These are phyloP conservation scores for Heracleum sosnowskyi DNA, from an alignment of 129 eudicot species.

Conservation along the genomic window DNA sequence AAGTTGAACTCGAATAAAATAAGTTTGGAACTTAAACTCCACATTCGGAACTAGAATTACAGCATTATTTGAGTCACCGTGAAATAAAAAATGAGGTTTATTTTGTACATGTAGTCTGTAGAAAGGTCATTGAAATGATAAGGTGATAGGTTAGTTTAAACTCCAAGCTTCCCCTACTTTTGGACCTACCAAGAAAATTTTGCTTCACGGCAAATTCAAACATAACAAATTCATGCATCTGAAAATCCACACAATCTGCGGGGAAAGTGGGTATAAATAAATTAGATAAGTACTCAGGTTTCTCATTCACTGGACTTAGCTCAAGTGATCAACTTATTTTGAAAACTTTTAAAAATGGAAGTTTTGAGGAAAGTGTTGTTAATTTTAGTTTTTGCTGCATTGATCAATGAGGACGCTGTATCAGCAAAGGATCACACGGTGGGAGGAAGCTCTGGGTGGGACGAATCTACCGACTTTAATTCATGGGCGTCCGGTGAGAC, in stretches of 20 bases:
- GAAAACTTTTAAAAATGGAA: slow-evolving; percentile 24
- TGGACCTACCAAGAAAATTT: slow-evolving; percentile 16
- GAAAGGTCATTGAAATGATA: neutral
- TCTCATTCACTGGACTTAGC: neutral
- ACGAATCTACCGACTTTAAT: slow-evolving; percentile 53
- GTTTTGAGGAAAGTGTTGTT: slow-evolving; percentile 22
- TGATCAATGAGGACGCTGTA: slow-evolving; percentile 14
- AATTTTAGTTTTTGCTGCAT: slow-evolving; percentile 17
- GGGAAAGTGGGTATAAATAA: neutral
- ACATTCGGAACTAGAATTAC: too few species aligned
- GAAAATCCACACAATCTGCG: neutral
- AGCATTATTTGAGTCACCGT: neutral
- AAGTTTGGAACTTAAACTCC: too few species aligned
- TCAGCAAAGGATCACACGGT: slow-evolving; percentile 46
- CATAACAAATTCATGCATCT: neutral
- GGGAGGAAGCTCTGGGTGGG: slow-evolving; percentile 94
- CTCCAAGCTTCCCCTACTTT: slow-evolving; percentile 28
- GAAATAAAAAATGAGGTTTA: neutral
- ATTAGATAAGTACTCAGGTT: neutral
- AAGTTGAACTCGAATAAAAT: neutral
- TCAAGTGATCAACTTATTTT: neutral
- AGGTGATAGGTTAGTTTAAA: slow-evolving; percentile 26
- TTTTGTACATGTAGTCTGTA: neutral
- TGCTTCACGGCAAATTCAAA: slow-evolving; percentile 20
- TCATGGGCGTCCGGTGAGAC: slow-evolving; percentile 73